phyloP scores from a whole-genome alignment of 2,329 filamentous ascomycete species.

The Harringtonia lauricola region DNA sequence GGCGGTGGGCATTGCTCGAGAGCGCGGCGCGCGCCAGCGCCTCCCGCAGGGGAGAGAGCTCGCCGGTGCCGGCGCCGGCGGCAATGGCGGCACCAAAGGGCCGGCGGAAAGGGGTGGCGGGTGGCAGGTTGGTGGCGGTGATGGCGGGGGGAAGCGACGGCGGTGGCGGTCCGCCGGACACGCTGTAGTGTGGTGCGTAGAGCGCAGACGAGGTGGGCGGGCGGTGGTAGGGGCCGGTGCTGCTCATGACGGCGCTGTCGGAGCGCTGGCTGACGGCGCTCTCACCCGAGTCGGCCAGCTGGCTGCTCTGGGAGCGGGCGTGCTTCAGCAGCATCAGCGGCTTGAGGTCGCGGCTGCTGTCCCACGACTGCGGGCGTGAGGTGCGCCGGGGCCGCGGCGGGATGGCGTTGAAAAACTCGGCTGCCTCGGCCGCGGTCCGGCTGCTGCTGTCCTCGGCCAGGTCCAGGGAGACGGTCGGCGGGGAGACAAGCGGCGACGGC shows the following conservation, averaged over 20 bases:
- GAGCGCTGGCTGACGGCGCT: neutral
- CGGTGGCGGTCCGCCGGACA: slow-evolving; percentile 31
- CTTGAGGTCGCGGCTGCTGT: slow-evolving; percentile 58
- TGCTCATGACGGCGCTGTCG: neutral
- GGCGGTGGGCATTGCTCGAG: slow-evolving; percentile 5
- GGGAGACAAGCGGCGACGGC: slow-evolving; percentile 23
- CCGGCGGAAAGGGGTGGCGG: slow-evolving; percentile 12
- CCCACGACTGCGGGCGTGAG: slow-evolving; percentile 48
- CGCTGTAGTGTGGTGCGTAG: too few species aligned
- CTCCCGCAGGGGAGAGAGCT: slow-evolving; percentile 12
- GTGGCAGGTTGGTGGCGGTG: neutral
- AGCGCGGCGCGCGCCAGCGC: slow-evolving; percentile 9
- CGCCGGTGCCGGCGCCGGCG: slow-evolving; percentile 13
- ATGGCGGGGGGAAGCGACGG: neutral
- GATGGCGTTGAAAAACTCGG: slow-evolving; percentile 13
- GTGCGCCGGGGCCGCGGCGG: slow-evolving; percentile 5
- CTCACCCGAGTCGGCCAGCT: slow-evolving; percentile 10
- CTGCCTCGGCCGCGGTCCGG: neutral
- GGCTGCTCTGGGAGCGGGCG: slow-evolving; percentile 22
- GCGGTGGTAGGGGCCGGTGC: neutral
- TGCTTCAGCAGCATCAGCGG: slow-evolving; percentile 75
- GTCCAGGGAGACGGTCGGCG: neutral
- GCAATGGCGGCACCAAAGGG: too few species aligned
- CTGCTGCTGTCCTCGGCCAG: neutral
- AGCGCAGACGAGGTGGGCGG: too few species aligned